These are phyloP conservation scores for Biscogniauxia marginata DNA, from an alignment of 2,329 filamentous ascomycete genomes.

Conservation along the genomic window DNA sequence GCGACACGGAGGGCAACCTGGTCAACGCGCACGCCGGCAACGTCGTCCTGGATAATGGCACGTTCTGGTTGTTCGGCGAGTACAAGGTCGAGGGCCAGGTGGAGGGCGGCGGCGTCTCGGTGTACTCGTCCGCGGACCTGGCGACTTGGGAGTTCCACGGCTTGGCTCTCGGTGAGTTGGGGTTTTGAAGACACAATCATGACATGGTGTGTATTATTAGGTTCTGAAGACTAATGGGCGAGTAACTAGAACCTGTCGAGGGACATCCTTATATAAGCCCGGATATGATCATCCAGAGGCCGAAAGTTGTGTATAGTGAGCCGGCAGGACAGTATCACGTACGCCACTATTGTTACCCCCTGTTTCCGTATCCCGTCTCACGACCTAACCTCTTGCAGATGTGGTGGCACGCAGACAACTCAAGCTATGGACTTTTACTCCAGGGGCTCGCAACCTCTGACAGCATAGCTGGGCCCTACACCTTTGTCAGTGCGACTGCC, in stretches of 20 bases:
- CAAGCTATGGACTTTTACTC: constrained; percentile 53
- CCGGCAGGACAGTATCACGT: constrained; percentile 55
- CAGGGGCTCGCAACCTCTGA: constrained; percentile 56
- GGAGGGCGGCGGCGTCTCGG: constrained; percentile 60
- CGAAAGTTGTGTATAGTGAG: constrained; percentile 60
- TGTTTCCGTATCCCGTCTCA: not conserved
- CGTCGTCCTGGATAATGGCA: constrained; percentile 51
- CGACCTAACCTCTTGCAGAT: constrained; percentile 31
- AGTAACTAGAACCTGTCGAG: constrained; percentile 45
- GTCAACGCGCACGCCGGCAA: constrained; percentile 62
- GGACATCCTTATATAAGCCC: constrained; percentile 56
- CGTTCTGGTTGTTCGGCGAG: constrained; percentile 62
- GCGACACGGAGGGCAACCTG: constrained; percentile 57
- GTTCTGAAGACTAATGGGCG: not conserved
- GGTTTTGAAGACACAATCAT: not conserved
- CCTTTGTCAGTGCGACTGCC: constrained; percentile 50
- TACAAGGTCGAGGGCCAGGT: constrained; percentile 57
- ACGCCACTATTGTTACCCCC: constrained; percentile 15
- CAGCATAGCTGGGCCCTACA: constrained; percentile 52
- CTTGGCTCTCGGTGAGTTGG: constrained; percentile 48
- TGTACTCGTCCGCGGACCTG: constrained; percentile 60
- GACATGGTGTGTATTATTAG: not conserved
- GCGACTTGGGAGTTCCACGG: constrained; percentile 59
- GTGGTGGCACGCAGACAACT: constrained; percentile 62
- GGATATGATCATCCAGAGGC: constrained; percentile 58